phyloP scores from a whole-genome alignment of 805 yeast species.

The Candida nemodendra region DNA sequence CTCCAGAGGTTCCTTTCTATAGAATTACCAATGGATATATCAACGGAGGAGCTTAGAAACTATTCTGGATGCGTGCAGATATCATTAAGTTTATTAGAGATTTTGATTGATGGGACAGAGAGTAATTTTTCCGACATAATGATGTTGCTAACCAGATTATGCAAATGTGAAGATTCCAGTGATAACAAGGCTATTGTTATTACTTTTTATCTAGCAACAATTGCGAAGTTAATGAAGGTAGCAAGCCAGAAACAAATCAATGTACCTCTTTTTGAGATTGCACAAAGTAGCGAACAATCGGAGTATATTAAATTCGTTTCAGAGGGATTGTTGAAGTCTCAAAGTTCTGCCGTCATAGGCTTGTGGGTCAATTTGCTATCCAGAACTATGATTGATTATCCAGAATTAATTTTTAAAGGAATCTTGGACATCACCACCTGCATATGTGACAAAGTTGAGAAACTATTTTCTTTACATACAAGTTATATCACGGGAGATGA shows the following conservation, averaged over 20 bases:
- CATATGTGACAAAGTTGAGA: constrained; percentile 29
- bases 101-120: constrained; percentile 59
- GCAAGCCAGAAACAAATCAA: constrained; percentile 20
- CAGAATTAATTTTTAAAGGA: constrained; percentile 26
- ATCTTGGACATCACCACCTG: constrained; percentile 24
- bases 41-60: constrained; percentile 23
- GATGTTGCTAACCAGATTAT: constrained; percentile 13
- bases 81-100: constrained; percentile 43
- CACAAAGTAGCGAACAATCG: constrained; percentile 12
- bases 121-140: constrained; percentile 41
- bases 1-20: constrained; percentile 45
- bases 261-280: constrained; percentile 18
- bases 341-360: constrained; percentile 22
- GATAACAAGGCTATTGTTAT: constrained; percentile 12
- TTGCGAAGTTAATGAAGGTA: constrained; percentile 25
- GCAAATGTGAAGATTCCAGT: constrained; percentile 10
- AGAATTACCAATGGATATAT: constrained; percentile 20
- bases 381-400: constrained; percentile 23
- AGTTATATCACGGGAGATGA: constrained; percentile 9
- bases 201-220: constrained; percentile 24
- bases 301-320: constrained; percentile 26
- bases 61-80: constrained; percentile 39
- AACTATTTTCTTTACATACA: constrained; percentile 20
- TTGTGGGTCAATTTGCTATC: constrained; percentile 30
- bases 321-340: constrained; percentile 24